These are phyloP conservation scores for Tylopilus sp. DNA, from an alignment of 1,284 basidiomycete species.

Conservation along the genomic window DNA sequence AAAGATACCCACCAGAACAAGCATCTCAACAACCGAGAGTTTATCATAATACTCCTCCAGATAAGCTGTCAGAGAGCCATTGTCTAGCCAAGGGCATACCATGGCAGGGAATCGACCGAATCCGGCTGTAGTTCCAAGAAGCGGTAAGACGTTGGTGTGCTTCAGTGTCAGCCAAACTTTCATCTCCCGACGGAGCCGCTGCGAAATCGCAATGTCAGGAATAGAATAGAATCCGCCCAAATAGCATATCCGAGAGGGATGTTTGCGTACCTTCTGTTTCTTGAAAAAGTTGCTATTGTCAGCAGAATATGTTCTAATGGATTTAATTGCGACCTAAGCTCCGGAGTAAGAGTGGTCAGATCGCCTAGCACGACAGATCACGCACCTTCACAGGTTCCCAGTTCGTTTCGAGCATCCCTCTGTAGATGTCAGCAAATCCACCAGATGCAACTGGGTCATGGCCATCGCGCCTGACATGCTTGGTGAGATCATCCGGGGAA, in stretches of 20 bases:
- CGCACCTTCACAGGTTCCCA: constrained; percentile 8
- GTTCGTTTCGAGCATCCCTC: constrained; percentile 8
- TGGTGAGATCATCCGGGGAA: constrained; percentile 9
- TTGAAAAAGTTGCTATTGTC: constrained; percentile 9
- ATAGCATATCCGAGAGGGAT: neutral
- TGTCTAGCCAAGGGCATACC: constrained; percentile 26
- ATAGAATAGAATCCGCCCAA: too few species aligned
- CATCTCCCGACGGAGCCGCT: constrained; percentile 21
- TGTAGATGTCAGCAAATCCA: constrained; percentile 18
- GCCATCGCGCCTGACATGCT: constrained; percentile 9
- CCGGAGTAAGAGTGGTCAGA: neutral
- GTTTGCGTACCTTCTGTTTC: constrained; percentile 11
- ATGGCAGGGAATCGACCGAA: constrained; percentile 24
- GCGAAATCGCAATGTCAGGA: neutral
- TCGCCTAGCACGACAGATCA: neutral
- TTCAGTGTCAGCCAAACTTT: constrained; percentile 18
- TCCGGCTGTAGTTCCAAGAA: constrained; percentile 17
- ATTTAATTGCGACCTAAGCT: constrained; percentile 14
- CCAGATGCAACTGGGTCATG: constrained; percentile 15
- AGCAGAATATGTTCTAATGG: constrained; percentile 14
- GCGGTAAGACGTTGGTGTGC: constrained; percentile 21
- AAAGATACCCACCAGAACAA: constrained; percentile 12
- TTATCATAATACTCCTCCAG: constrained; percentile 3
- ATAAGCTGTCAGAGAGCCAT: constrained; percentile 21
- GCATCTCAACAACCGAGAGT: constrained; percentile 3